Evolutionary conservation across 2,329 filamentous ascomycete genomes (phyloP).

Genomic region (Trichophyton schoenleinii): DNA sequence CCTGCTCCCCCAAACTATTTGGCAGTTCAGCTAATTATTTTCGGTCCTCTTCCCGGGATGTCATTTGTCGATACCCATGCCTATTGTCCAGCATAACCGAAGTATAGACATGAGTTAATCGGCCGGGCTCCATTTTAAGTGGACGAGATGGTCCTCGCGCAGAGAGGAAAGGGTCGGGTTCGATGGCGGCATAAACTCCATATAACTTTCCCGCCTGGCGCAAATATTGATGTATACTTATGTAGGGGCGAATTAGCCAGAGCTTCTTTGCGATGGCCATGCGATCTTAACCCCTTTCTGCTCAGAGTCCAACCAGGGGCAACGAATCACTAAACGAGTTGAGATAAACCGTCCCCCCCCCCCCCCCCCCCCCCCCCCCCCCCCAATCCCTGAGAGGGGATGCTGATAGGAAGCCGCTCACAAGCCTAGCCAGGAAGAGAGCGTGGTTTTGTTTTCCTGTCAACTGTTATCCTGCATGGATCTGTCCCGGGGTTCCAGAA

Average conservation of each 20-base stretch:
- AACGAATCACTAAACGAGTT: background rate
- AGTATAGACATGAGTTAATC: background rate
- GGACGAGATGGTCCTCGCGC: background rate
- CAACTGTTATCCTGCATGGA: background rate
- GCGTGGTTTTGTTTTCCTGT: background rate
- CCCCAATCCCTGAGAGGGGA: background rate
- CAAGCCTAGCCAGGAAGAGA: background rate
- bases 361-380: background rate
- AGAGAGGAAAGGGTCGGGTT: background rate
- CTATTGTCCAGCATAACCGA: background rate
- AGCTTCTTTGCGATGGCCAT: background rate
- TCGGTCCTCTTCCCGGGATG: background rate
- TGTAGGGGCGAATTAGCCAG: background rate
- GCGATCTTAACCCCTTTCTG: background rate
- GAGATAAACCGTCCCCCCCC: background rate
- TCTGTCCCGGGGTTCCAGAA: background rate
- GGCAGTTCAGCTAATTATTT: background rate
- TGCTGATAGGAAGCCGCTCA: background rate
- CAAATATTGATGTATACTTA: background rate
- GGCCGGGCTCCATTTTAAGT: constrained; percentile 1
- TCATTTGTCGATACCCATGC: background rate
- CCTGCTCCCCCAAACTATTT: background rate
- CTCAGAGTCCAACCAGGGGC: background rate
- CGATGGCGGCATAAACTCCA: background rate
- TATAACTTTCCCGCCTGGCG: background rate